Evolutionary conservation across 306 rosid genomes (phyloP).

Genomic region (Cercis canadensis): DNA sequence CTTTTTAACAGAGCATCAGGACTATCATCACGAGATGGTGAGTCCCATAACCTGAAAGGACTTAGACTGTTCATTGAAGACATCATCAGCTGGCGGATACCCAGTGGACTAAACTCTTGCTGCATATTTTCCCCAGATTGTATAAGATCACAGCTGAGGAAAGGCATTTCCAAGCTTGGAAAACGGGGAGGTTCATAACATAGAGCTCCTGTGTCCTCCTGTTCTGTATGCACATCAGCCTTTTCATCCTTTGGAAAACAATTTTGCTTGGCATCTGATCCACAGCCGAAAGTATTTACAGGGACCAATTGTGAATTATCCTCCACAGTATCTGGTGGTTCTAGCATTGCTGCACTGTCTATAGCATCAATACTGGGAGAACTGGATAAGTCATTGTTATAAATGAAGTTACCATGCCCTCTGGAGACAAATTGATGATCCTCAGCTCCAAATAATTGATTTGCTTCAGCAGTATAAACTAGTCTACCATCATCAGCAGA

Average conservation of each 20-base stretch:
- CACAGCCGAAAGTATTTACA: conserved; percentile 64
- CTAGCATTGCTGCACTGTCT: conserved; percentile 49
- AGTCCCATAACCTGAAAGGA: conserved; percentile 93
- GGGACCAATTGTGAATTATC: conserved; percentile 70
- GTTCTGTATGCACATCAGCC: conserved; percentile 47
- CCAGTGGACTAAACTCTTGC: conserved; percentile 98
- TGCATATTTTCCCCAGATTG: conserved; percentile 83
- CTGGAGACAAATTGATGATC: conserved; percentile 60
- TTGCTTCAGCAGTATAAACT: conserved; percentile 49
- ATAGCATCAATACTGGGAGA: conserved; percentile 53
- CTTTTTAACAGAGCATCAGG: conserved; percentile 82
- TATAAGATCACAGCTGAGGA: conserved; percentile 93
- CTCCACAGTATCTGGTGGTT: conserved; percentile 47
- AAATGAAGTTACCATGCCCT: conserved; percentile 54
- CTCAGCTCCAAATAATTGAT: conserved; percentile 56
- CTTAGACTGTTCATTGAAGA: conserved; percentile 88
- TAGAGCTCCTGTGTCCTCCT: conserved; percentile 68
- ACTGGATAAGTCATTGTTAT: conserved; percentile 55
- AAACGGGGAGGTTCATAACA: conserved; percentile 98
- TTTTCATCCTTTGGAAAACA: conserved; percentile 49
- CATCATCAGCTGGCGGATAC: conserved; percentile 94
- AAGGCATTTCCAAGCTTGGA: conserved; percentile 91
- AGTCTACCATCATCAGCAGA: conserved; percentile 61
- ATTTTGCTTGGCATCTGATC: conserved; percentile 51
- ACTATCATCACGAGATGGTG: conserved; percentile 76